Evolutionary conservation across 2,329 filamentous ascomycete genomes (phyloP).

Genomic region (Diaporthe destruens): DNA sequence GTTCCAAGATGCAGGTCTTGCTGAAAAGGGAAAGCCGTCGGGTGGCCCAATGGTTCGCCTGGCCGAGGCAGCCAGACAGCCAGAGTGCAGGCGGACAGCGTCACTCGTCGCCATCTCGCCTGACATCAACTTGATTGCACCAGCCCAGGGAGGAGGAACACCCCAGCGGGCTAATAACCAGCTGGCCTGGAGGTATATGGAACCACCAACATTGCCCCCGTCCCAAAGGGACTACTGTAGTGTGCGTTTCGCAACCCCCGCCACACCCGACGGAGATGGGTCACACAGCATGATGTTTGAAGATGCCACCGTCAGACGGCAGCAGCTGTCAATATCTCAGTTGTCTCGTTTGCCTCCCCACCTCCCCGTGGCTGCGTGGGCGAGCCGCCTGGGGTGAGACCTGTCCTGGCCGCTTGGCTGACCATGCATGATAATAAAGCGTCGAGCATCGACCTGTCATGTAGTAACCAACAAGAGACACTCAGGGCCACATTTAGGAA

Average conservation of each 20-base stretch:
- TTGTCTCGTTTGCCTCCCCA: slow-evolving; percentile 25
- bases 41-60: neutral
- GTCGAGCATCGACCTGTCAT: slow-evolving; percentile 11
- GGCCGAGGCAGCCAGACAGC: neutral
- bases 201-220: slow-evolving; percentile 1
- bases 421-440: slow-evolving; percentile 20
- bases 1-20: slow-evolving; percentile 33
- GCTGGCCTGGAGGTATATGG: slow-evolving; percentile 12
- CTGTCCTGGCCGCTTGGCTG: neutral
- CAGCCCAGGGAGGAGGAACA: neutral
- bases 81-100: slow-evolving; percentile 16
- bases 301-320: slow-evolving; percentile 36
- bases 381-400: slow-evolving; percentile 21
- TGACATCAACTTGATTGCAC: slow-evolving; percentile 17
- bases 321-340: slow-evolving; percentile 30
- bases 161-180: neutral
- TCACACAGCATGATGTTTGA: slow-evolving; percentile 37
- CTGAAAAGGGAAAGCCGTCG: slow-evolving; percentile 23
- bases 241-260: slow-evolving; percentile 21
- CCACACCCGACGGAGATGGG: slow-evolving; percentile 4
- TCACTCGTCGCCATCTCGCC: slow-evolving; percentile 17
- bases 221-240: neutral
- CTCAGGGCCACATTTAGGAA: neutral
- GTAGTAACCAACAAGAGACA: neutral
- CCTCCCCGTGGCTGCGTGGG: slow-evolving; percentile 1